phyloP scores from a whole-genome alignment of 257 asterid species.

The Solanum appendiculatum region DNA sequence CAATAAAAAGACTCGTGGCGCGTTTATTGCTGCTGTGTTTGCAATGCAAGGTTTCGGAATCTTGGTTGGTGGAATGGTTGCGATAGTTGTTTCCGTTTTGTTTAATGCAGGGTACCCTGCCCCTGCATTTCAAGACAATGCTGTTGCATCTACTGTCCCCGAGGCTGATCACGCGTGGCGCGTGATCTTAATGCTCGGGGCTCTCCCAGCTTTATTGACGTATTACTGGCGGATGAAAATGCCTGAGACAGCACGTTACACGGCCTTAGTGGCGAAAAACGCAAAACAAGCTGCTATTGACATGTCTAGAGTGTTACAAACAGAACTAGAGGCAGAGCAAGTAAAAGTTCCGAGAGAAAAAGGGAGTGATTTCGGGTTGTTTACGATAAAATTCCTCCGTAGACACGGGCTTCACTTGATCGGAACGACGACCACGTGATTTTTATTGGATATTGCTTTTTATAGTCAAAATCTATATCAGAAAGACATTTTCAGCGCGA shows the following conservation, averaged over 20 bases:
- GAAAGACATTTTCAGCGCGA: constrained; percentile 21
- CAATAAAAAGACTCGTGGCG: not conserved
- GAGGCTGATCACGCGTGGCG: constrained; percentile 3
- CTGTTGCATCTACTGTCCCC: not conserved
- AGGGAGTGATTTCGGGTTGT: not conserved
- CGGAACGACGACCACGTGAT: constrained; percentile 32
- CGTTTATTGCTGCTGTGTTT: not conserved
- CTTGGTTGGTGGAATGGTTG: constrained; percentile 3
- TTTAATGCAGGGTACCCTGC: constrained; percentile 3
- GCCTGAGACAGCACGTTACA: constrained; percentile 11
- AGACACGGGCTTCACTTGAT: constrained; percentile 34
- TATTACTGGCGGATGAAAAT: constrained; percentile 8
- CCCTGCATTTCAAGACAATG: not conserved
- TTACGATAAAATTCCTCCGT: constrained; percentile 3
- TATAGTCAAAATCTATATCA: constrained; percentile 28
- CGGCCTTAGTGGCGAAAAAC: not conserved
- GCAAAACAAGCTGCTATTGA: not conserved
- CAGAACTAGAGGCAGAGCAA: not conserved
- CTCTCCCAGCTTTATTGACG: not conserved
- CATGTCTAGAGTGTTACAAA: constrained; percentile 2
- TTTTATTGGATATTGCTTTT: constrained; percentile 30
- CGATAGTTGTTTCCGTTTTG: not conserved
- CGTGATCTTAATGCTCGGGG: not conserved
- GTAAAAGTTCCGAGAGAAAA: not conserved
- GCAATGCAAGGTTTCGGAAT: constrained; percentile 11